Evolutionary conservation across 441 rosid species (phyloP).

Genomic region (Breynia disticha): DNA sequence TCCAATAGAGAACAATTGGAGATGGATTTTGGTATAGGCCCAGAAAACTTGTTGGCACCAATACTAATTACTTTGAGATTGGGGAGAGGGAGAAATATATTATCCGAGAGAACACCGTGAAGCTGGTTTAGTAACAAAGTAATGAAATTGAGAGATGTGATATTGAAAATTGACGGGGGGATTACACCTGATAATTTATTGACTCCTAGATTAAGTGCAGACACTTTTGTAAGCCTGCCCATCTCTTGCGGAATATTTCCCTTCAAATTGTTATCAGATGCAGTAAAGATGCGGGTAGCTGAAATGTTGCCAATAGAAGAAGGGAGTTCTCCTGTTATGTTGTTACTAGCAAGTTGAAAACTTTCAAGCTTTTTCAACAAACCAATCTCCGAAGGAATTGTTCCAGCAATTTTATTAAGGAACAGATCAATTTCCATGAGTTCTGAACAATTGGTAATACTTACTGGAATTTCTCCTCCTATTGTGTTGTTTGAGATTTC

Average conservation of each 20-base stretch:
- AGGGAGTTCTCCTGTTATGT: slow-evolving; percentile 11
- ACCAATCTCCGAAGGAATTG: slow-evolving; percentile 1
- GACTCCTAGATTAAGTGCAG: neutral
- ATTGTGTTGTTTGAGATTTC: neutral
- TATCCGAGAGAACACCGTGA: neutral
- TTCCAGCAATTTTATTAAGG: neutral
- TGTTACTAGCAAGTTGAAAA: neutral
- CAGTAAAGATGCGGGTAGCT: neutral
- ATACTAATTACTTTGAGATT: neutral
- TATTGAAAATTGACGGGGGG: slow-evolving; percentile 8
- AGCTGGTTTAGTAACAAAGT: neutral
- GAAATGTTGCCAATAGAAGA: slow-evolving; percentile 12
- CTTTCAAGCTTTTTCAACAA: slow-evolving; percentile 1
- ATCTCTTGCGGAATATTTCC: slow-evolving; percentile 10
- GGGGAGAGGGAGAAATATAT: slow-evolving; percentile 5
- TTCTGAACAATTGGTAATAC: slow-evolving; percentile 1
- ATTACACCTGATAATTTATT: slow-evolving; percentile 4
- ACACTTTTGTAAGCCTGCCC: neutral
- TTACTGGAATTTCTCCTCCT: slow-evolving; percentile 1
- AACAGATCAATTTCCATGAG: neutral
- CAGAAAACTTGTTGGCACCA: neutral
- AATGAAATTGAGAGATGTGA: neutral
- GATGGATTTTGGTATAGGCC: neutral
- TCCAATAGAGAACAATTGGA: neutral
- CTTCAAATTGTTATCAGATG: neutral